Evolutionary conservation across 257 asterid species (phyloP).

Genomic region (Fraxinus cuspidata): DNA sequence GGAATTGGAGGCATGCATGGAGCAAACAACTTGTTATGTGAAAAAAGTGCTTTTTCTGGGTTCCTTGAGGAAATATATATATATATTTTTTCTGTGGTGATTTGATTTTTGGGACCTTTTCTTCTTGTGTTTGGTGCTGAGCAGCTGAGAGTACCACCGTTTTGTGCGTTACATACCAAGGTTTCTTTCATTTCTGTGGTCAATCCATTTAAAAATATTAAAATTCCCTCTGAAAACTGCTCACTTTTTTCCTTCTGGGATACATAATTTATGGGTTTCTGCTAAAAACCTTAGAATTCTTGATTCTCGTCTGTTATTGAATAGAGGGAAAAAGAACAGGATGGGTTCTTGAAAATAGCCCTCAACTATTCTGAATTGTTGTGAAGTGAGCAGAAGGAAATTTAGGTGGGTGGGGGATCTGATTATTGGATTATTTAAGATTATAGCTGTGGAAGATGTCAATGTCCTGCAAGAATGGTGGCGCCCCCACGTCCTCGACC

Average conservation of each 20-base stretch:
- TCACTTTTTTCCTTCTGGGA: background rate
- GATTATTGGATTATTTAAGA: conserved; percentile 15
- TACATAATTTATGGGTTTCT: conserved; percentile 2
- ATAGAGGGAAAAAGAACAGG: conserved; percentile 4
- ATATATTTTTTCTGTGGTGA: background rate
- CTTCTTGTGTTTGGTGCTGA: conserved; percentile 31
- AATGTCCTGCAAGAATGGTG: conserved; percentile 71
- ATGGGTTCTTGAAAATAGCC: conserved; percentile 6
- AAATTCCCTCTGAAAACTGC: background rate
- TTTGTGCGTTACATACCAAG: conserved; percentile 29
- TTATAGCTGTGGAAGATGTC: conserved; percentile 43
- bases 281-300: conserved; percentile 13
- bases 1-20: background rate
- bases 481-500: conserved; percentile 19
- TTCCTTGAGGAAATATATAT: background rate
- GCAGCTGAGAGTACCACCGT: conserved; percentile 19
- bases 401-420: background rate
- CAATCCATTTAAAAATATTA: background rate
- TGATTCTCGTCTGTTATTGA: conserved; percentile 6
- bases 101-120: conserved; percentile 10
- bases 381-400: background rate
- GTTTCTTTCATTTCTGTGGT: conserved; percentile 38
- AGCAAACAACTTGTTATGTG: background rate
- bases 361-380: background rate
- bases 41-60: background rate